Evolutionary conservation across 768 basidiomycete species (phyloP).

Genomic region (Lactarius psammicola): DNA sequence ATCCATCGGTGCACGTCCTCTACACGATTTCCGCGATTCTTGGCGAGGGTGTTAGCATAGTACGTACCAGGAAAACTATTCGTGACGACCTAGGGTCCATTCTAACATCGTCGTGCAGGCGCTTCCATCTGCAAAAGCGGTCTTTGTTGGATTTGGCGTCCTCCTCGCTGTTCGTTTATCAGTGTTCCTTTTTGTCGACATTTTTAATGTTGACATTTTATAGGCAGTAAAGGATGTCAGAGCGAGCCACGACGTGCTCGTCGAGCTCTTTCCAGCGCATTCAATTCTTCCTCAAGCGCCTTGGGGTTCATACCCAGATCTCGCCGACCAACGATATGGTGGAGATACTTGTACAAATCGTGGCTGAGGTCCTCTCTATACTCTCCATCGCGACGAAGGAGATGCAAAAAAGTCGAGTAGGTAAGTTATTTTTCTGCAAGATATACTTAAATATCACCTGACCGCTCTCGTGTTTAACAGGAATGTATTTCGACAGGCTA

Average conservation of each 20-base stretch:
- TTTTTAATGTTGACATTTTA: neutral
- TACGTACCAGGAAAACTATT: neutral
- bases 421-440: neutral
- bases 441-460: neutral
- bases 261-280: neutral
- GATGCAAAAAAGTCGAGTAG: neutral
- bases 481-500: too few species aligned
- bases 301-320: neutral
- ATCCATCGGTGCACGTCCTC: neutral
- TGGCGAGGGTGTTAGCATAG: neutral
- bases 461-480: too few species aligned
- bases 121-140: neutral
- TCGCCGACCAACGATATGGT: neutral
- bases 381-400: neutral
- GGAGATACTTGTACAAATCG: neutral
- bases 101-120: neutral
- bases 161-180: neutral
- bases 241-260: neutral
- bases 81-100: neutral
- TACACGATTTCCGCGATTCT: neutral
- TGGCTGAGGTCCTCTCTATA: neutral
- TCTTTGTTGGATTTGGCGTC: neutral
- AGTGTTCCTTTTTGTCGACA: neutral
- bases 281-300: neutral
- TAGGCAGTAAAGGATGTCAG: neutral